Conservation (phyloP, 73 alveolate species). For the Stentor coeruleus region DNA sequence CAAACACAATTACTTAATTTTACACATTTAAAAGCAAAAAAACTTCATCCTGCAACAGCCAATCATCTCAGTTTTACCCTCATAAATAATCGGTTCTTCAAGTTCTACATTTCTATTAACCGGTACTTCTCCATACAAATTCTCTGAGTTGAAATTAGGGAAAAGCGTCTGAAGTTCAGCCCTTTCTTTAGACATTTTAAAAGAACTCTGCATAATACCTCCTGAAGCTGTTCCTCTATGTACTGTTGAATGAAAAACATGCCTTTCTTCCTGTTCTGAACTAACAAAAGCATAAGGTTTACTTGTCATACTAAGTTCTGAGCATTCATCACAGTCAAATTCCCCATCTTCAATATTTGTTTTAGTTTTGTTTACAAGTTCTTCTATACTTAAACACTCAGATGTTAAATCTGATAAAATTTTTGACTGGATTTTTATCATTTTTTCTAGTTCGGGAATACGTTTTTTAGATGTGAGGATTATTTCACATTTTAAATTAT, state of each 20-base stretch:
- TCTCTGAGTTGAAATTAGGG: not conserved
- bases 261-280: not conserved
- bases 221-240: not conserved
- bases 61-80: not conserved
- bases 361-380: not conserved
- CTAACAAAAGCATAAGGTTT: not conserved
- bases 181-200: not conserved
- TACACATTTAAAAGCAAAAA: not conserved
- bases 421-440: too few species aligned
- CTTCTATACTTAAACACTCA: not conserved
- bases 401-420: not conserved
- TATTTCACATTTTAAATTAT: not conserved
- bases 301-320: not conserved
- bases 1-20: too few species aligned
- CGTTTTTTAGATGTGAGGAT: not conserved
- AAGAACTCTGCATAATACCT: not conserved
- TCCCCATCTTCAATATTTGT: too few species aligned
- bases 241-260: not conserved
- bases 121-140: not conserved
- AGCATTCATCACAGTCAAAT: not conserved
- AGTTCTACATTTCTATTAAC: not conserved
- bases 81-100: not conserved
- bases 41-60: not conserved
- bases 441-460: not conserved
- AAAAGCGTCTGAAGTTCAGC: not conserved